Evolutionary conservation across 805 yeast species (phyloP).

Genomic region (Yarrowia porcina): DNA sequence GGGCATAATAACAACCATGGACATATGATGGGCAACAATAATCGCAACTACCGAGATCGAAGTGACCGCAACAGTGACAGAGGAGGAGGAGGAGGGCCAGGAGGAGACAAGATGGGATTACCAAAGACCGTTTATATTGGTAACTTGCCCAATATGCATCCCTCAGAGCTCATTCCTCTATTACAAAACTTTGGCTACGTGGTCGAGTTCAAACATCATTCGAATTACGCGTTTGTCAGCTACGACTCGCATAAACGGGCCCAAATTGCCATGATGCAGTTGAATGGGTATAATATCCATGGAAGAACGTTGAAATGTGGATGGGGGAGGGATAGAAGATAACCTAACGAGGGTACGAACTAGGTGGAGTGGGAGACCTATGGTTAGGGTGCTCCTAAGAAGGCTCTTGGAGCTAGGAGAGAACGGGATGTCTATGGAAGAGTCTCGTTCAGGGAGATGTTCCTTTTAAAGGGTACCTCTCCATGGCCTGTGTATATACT

Average conservation of each 20-base stretch:
- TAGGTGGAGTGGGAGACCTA: too few species aligned
- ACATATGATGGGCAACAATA: too few species aligned
- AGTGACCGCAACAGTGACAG: background rate
- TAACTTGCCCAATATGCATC: conserved; percentile 71
- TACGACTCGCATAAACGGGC: conserved; percentile 86
- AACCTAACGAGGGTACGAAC: background rate
- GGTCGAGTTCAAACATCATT: conserved; percentile 73
- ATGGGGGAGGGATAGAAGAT: conserved; percentile 62
- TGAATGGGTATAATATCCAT: conserved; percentile 59
- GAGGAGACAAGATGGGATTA: background rate
- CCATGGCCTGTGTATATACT: background rate
- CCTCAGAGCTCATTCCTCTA: conserved; percentile 67
- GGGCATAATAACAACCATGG: background rate
- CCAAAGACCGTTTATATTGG: conserved; percentile 85
- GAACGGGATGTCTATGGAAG: too few species aligned
- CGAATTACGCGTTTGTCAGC: conserved; percentile 86
- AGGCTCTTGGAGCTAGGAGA: too few species aligned
- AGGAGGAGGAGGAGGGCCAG: background rate
- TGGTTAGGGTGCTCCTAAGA: too few species aligned
- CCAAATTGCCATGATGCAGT: conserved; percentile 78
- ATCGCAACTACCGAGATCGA: background rate
- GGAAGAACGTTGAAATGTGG: conserved; percentile 80
- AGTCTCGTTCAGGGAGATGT: too few species aligned
- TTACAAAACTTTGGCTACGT: conserved; percentile 78
- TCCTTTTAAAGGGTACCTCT: too few species aligned